Conservation (phyloP, 176 grass and related monocot genomes). For the Miscanthus lutarioriparius region DNA sequence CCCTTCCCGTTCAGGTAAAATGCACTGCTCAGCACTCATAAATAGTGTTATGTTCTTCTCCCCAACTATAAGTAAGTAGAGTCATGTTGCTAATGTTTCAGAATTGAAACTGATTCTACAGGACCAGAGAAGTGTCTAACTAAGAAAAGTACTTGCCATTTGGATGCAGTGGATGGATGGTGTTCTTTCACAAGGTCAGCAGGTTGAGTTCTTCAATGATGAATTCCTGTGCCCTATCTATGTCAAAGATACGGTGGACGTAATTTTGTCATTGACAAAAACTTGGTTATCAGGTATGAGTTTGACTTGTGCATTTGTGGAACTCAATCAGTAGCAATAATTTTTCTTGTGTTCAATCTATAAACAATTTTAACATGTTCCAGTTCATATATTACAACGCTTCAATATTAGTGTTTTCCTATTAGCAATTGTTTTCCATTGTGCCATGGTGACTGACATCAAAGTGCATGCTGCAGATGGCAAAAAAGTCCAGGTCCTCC, state of each 20-base stretch:
- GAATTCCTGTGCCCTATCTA: slow-evolving; percentile 82
- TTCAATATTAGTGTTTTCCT: not conserved
- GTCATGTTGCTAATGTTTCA: not conserved
- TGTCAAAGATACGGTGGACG: slow-evolving; percentile 83
- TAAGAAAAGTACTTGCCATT: slow-evolving; percentile 17
- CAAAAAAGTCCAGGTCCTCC: slow-evolving; percentile 56
- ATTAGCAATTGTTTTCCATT: not conserved
- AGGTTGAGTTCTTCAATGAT: slow-evolving; percentile 86
- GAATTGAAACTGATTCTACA: no score
- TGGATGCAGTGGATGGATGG: slow-evolving; percentile 86
- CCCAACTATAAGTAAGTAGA: not conserved
- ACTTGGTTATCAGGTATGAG: slow-evolving; percentile 74
- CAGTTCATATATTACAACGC: not conserved
- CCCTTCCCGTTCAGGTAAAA: slow-evolving; percentile 82
- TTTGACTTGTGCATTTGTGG: slow-evolving; percentile 1
- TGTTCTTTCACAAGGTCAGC: slow-evolving; percentile 76
- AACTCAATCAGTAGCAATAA: not conserved
- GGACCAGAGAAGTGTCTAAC: no score
- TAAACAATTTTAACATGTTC: not conserved
- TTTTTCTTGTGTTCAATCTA: not conserved
- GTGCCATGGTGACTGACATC: slow-evolving; percentile 7
- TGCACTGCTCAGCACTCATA: not conserved
- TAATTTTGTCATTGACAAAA: slow-evolving; percentile 59
- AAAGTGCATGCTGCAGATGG: slow-evolving; percentile 46
- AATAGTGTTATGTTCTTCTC: not conserved